Base-by-base conservation (phyloP, 225 moss, liverwort and hornwort species). In the Climacium dendroides region DNA sequence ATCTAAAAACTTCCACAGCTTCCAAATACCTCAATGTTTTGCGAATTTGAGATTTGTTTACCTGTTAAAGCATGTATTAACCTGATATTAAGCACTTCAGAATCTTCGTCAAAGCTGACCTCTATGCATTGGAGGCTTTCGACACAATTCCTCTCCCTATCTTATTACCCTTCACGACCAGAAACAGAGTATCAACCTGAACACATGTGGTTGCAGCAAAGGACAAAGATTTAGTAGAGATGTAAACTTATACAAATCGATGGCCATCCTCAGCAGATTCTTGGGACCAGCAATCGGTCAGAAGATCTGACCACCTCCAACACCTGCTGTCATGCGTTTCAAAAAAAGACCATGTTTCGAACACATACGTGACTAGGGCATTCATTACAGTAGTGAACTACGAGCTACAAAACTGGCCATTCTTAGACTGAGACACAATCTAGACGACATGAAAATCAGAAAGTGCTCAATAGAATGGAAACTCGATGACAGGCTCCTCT, bases 401-500 rank as follows among this genome's bases (percentile, higher is more conserved):
- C 17, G 10, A 60, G 59, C 74, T 87, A 79, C 71, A 87, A 67
- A 86, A 85, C 10, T 62, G 48, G 35, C 48, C 50, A 76, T 83
- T 86, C 55, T 55, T 12, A 39, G 54, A 81, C 13, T 50, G 50
- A 85, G 48, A 76, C 41, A 57, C 45, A 74, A 59, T 50, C 34
- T 55, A 13, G 35, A 85, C 52, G 32, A 15, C 55, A 52, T 37
- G 26, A 18, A 62, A 57, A 58, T n/a, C 39, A 72, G 34, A 19
- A 43, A 80, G 61, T 58, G 43, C 61, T 94, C 87, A 94, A 69
- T 90, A 92, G 81, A 89, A 94, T 4, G 94, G 92, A 67, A 94
- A 94, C 85, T 93, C 89, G 70, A 91, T 89, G 59, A 91, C 87
- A 3, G 94, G 91, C 86, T 93, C 91, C 80, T 91, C 91, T 82